Base-by-base conservation (phyloP, 257 asterid genomes). In the Gentiana macrophylla region DNA sequence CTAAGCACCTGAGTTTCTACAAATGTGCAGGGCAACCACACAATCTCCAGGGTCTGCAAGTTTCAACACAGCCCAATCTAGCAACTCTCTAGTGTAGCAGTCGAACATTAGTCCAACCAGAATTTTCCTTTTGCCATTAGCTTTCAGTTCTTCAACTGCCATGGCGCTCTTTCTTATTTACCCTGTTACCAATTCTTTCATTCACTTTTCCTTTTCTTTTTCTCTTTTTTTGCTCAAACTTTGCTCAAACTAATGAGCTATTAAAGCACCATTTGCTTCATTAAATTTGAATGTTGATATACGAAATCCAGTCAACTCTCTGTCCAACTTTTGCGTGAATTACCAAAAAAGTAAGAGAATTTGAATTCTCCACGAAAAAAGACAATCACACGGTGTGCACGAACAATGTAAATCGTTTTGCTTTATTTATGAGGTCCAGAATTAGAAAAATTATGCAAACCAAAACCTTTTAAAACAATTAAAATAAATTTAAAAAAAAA, bases 31-130 rank as follows among this genome's bases (percentile, higher is more conserved):
- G 8, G 97, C 99, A 58, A 80, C 66, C 3, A 92, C 91, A 11
- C 60, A 64, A 63, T 88, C 95, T 46, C 99, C 97, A 0, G 86
- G 75, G 61, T 82, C 77, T 41, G 95, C 94, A 32, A 83, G 92
- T 73, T 85, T 92, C 55, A 81, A 79, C 67, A 92, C 32, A 36
- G 97, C 91, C 99, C 95, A 88, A 68, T 89, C 90, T 51, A 92
- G 68, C 72, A 92, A 67, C 76, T 86, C 95, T 56, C 63, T 76
- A 37, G 80, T 73, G 57, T 75, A 79, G 3, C 65, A 79, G 64
- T 92, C 99, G 50, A 88, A 76, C 58, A 83, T 70, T 58, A 88
- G 62, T 8, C 99, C 99, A 55, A 92, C 97, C 37, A 92, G 32
- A 70, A 92, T 82, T 61, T 77, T 79, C 77, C 74, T 88, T 66